Percentiles rank a stretch among this genome's conserved stretches.
These are phyloP conservation scores for Arachnomyces sp. DNA, from an alignment of 2,329 filamentous ascomycete genomes.

Conservation along the genomic window DNA sequence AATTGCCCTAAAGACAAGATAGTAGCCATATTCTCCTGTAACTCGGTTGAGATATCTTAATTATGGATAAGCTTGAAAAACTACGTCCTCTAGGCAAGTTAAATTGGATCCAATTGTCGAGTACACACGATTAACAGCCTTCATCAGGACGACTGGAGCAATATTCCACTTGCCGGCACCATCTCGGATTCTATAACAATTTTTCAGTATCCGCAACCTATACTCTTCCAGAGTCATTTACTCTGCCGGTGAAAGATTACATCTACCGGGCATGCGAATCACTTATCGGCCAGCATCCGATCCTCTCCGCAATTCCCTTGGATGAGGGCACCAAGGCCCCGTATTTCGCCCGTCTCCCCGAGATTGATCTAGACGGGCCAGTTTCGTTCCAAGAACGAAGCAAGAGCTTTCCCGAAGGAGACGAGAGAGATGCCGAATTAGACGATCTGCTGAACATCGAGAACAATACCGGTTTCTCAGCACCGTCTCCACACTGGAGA, in stretches of 20 bases:
- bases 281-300: constrained; percentile 35
- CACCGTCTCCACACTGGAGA: constrained; percentile 35
- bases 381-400: constrained; percentile 29
- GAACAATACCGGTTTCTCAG: constrained; percentile 30
- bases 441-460: constrained; percentile 34
- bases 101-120: neutral
- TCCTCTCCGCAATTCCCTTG: constrained; percentile 37
- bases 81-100: constrained; percentile 25
- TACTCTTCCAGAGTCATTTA: constrained; percentile 19
- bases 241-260: constrained; percentile 21
- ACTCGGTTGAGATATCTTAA: too few species aligned
- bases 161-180: constrained; percentile 37
- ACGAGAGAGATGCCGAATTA: constrained; percentile 32
- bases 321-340: constrained; percentile 33
- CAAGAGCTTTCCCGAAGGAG: constrained; percentile 8
- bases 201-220: constrained; percentile 36
- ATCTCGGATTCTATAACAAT: constrained; percentile 39
- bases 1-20: too few species aligned
- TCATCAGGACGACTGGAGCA: constrained; percentile 37
- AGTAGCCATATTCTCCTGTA: too few species aligned
- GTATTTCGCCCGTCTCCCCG: constrained; percentile 39
- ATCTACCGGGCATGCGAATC: constrained; percentile 30
- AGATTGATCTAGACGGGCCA: constrained; percentile 33
- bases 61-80: constrained; percentile 13
- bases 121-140: constrained; percentile 2